Evolutionary conservation across 108 stramenopile genomes (phyloP).

Genomic region (Schizochytrium sp.): DNA sequence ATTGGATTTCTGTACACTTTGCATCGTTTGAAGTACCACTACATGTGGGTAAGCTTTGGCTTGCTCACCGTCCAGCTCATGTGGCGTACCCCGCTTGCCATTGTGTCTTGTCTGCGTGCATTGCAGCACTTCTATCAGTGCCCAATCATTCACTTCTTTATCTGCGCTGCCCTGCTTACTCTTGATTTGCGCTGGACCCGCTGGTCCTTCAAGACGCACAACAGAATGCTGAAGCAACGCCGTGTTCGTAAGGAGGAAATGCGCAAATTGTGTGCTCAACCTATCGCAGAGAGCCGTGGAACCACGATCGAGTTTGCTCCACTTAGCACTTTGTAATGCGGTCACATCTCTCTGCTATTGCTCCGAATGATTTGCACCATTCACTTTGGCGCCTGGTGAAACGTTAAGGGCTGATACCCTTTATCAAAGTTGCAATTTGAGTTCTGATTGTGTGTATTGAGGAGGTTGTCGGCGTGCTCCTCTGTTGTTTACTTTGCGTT

Average conservation of each 20-base stretch:
- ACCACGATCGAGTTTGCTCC: constrained; percentile 7
- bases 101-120: constrained; percentile 48
- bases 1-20: constrained; percentile 52
- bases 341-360: neutral
- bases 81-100: constrained; percentile 11
- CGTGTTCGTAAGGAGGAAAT: constrained; percentile 3
- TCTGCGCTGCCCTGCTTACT: constrained; percentile 24
- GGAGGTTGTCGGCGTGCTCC: no score
- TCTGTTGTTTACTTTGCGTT: no score
- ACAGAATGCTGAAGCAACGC: neutral
- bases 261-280: neutral
- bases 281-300: neutral
- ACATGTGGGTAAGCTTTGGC: neutral
- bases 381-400: no score
- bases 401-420: no score
- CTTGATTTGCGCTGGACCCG: constrained; percentile 28
- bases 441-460: no score
- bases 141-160: constrained; percentile 39
- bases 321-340: neutral
- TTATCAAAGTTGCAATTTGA: no score
- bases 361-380: no score
- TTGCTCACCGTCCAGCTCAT: constrained; percentile 24
- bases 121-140: constrained; percentile 52
- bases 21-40: constrained; percentile 32
- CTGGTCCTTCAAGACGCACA: constrained; percentile 14